A percentile compares a stretch with the other conserved stretches of the same genome.
phyloP scores from a whole-genome alignment of 306 rosid genomes.

The Dalbergia oliveri region DNA sequence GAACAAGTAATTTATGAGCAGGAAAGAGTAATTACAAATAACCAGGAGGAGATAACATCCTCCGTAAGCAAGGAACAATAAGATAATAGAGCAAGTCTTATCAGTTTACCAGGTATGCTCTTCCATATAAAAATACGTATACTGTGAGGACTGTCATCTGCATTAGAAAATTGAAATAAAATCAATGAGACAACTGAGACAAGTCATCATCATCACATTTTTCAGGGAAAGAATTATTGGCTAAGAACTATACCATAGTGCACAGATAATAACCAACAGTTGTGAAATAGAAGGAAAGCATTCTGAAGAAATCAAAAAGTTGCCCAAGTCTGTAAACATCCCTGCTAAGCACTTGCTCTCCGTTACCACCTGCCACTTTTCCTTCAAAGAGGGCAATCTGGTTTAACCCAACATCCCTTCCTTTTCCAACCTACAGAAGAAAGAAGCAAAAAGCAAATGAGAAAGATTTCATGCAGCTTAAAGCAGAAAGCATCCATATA shows the following conservation, averaged over 20 bases:
- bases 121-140: constrained; percentile 89
- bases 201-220: constrained; percentile 25
- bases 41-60: constrained; percentile 19
- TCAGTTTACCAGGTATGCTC: constrained; percentile 85
- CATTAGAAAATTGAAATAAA: constrained; percentile 46
- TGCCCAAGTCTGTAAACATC: constrained; percentile 93
- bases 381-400: constrained; percentile 99
- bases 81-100: constrained; percentile 21
- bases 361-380: constrained; percentile 99
- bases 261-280: constrained; percentile 96
- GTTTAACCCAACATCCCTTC: constrained; percentile 98
- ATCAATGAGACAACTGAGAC: constrained; percentile 28
- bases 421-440: constrained; percentile 91
- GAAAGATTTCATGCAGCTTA: constrained; percentile 30
- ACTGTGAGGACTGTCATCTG: constrained; percentile 98
- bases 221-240: not conserved
- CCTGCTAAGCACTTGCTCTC: constrained; percentile 98
- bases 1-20: constrained; percentile 8
- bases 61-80: not conserved
- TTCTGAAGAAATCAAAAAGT: constrained; percentile 94
- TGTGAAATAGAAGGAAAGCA: constrained; percentile 94
- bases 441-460: constrained; percentile 42
- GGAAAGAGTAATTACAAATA: constrained; percentile 1
- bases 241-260: constrained; percentile 73
- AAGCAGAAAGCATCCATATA: constrained; percentile 39